Percentiles rank a stretch among this genome's conserved stretches.
These are phyloP conservation scores for Scheffersomyces amazonensis DNA, from an alignment of 805 yeast species.

Conservation along the genomic window DNA sequence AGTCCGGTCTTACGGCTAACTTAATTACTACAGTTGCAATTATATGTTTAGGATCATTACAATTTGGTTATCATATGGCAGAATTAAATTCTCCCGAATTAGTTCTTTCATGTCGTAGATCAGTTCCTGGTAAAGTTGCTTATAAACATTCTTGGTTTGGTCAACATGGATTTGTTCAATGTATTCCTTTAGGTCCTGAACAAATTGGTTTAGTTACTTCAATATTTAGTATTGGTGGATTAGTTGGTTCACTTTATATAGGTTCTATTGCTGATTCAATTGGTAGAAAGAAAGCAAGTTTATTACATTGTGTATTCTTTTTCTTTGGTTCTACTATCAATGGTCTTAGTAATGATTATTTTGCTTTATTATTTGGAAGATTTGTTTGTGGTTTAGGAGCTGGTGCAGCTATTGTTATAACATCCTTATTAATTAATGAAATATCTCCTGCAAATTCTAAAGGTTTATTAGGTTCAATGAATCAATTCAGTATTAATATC, in stretches of 20 bases:
- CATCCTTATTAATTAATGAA: slow-evolving; percentile 80
- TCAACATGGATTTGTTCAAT: slow-evolving; percentile 37
- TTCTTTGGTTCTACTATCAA: slow-evolving; percentile 63
- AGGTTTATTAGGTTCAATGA: slow-evolving; percentile 86
- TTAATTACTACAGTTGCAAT: slow-evolving; percentile 49
- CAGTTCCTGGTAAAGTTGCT: slow-evolving; percentile 27
- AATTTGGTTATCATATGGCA: slow-evolving; percentile 93
- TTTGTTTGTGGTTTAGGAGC: slow-evolving; percentile 81
- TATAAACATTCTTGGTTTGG: slow-evolving; percentile 42
- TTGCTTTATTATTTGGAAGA: slow-evolving; percentile 59
- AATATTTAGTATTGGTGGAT: slow-evolving; percentile 80
- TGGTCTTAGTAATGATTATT: slow-evolving; percentile 44
- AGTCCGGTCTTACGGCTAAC: slow-evolving; percentile 19
- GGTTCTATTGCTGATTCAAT: slow-evolving; percentile 60
- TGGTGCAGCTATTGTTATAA: slow-evolving; percentile 81
- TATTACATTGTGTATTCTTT: slow-evolving; percentile 50
- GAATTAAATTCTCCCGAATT: slow-evolving; percentile 89
- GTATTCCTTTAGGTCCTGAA: slow-evolving; percentile 55
- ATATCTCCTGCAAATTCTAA: slow-evolving; percentile 65
- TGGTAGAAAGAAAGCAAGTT: slow-evolving; percentile 60
- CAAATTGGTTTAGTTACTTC: slow-evolving; percentile 75
- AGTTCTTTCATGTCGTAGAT: slow-evolving; percentile 54
- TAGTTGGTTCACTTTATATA: slow-evolving; percentile 68
- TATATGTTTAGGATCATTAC: slow-evolving; percentile 75
- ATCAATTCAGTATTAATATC: slow-evolving; percentile 79